Percentiles rank a stretch among this genome's conserved stretches.
Evolutionary conservation across 176 grass and related monocot species (phyloP).

Genomic region (Bolboschoenus planiculmis): DNA sequence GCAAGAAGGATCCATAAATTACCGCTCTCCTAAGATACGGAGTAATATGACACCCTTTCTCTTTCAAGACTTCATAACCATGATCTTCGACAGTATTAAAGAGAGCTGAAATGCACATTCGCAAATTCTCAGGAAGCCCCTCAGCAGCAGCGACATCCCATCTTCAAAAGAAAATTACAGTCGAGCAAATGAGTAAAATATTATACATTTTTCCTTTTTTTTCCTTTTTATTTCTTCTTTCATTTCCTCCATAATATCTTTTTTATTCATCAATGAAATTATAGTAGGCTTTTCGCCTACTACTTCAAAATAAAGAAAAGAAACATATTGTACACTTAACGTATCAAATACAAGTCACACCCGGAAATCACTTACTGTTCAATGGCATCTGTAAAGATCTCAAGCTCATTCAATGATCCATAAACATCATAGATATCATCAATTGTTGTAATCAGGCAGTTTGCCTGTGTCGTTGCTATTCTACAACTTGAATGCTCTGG

Average conservation of each 20-base stretch:
- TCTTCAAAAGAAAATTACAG: neutral
- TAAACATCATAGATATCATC: neutral
- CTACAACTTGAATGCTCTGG: neutral
- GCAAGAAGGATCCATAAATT: neutral
- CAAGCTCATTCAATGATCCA: neutral
- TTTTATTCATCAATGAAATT: no score
- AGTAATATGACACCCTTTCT: neutral
- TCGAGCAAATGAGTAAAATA: neutral
- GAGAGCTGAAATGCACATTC: neutral
- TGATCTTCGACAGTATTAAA: neutral
- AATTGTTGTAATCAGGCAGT: neutral
- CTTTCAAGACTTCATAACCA: neutral
- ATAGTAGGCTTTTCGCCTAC: no score
- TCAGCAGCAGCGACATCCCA: neutral
- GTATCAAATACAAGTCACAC: neutral
- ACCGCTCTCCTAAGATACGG: neutral
- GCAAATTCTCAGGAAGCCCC: neutral
- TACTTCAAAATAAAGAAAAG: no score
- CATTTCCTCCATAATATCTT: no score
- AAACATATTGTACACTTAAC: no score
- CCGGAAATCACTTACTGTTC: neutral
- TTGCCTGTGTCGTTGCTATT: neutral
- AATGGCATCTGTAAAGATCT: neutral
- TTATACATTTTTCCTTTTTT: no score
- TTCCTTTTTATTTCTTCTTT: no score